Evolutionary conservation across 345 rosid genomes (phyloP).

Genomic region (Gossypium australe): DNA sequence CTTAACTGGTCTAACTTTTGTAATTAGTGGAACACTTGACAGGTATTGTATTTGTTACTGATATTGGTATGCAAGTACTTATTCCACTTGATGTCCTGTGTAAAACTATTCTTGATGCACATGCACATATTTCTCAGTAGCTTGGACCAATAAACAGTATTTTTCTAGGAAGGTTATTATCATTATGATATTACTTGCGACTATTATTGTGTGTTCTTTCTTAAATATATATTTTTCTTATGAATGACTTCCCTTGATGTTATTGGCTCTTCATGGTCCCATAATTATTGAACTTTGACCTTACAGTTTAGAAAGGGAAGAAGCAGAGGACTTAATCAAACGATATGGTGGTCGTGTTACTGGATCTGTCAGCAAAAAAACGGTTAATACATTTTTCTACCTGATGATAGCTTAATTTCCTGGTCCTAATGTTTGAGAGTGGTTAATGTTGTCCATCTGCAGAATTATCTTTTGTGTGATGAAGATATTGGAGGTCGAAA

Average conservation of each 20-base stretch:
- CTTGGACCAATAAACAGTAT: not conserved
- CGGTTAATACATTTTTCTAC: conserved; percentile 42
- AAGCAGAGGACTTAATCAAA: conserved; percentile 94
- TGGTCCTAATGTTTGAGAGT: conserved; percentile 7
- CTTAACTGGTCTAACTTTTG: conserved; percentile 84
- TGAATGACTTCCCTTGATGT: conserved; percentile 4
- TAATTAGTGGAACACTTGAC: conserved; percentile 97
- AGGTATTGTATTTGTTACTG: conserved; percentile 48
- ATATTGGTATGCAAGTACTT: not conserved
- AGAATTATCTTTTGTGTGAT: conserved; percentile 94
- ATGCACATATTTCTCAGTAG: not conserved
- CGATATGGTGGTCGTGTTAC: conserved; percentile 92
- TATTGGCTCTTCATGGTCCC: not conserved
- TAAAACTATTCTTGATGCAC: not conserved
- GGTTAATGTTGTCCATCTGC: conserved; percentile 31
- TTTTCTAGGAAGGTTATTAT: not conserved
- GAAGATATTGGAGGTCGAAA: conserved; percentile 92
- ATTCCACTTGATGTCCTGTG: conserved; percentile 1
- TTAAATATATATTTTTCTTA: not conserved
- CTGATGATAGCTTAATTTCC: conserved; percentile 14
- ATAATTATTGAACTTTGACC: conserved; percentile 17
- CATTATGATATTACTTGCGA: not conserved
- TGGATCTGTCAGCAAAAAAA: conserved; percentile 97
- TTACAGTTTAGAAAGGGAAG: conserved; percentile 94
- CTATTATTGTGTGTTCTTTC: not conserved